Base-by-base conservation (phyloP, 306 rosid genomes). In the Pueraria montana region DNA sequence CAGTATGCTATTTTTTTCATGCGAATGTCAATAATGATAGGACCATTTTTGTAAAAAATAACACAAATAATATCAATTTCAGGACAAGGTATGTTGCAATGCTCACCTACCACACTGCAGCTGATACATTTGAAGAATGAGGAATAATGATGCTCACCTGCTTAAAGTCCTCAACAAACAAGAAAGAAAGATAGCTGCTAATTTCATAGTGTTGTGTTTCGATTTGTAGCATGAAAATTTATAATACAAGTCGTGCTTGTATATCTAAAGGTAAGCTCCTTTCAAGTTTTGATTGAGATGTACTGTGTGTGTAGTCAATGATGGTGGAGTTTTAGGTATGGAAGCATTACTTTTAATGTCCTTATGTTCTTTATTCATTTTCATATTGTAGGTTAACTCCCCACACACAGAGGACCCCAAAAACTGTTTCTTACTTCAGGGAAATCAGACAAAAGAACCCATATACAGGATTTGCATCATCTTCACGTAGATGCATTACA, bases 391-490 rank as follows among this genome's bases (percentile, higher is more conserved):
- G 80, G 61, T 63, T 87, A 26, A 84, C 27, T 38, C 55, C 20
- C 13, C 58, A 50, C 20, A 5, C 64, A 64, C 70, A 30, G 30
- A 11, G 52, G 55, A 52, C 26, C 74, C 34, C 18, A 52, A 80
- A 38, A 50, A 21, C 59, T 59, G 71, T 20, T 70, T 68, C 63
- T 30, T 30, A 4, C 32, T 27, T 87, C 84, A 85, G 92, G 91
- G 77, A 87, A 65, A 79, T 76, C 78, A 11, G 90, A 88, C 72
- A 84, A 85, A 84, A 88, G 79, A 61, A 62, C 81, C 17, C 62
- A 23, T 34, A 13, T 12, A 62, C 42, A 27, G 58, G 79, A 84
- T 73, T 73, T 67, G 68, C 76, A 86, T 16, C 12, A 48, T 63
- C 23, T 24, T 46, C 66, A 4, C n/a, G 3, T 87, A 20, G 30